These are phyloP conservation scores for Luvunga scandens DNA, from an alignment of 345 rosid species.

Conservation along the genomic window DNA sequence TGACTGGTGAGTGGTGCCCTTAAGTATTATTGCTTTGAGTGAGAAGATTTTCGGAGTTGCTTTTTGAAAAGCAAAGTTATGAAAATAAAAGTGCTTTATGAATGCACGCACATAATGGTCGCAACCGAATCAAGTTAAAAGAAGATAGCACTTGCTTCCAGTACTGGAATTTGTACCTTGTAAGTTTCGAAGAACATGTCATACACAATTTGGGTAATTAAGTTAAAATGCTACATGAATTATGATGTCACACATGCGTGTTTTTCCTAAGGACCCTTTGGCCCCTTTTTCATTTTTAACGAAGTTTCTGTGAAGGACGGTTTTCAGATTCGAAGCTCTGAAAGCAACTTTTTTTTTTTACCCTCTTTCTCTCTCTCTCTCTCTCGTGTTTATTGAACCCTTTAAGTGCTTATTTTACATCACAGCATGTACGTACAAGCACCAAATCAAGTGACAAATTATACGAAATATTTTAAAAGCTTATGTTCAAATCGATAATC, in stretches of 20 bases:
- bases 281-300: neutral
- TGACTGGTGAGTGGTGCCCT: no score
- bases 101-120: neutral
- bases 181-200: constrained; percentile 7
- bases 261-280: neutral
- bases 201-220: no score
- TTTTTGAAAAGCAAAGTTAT: neutral
- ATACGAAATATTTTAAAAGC: neutral
- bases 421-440: neutral
- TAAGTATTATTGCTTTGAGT: neutral
- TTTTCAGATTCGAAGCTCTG: constrained; percentile 7
- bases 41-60: neutral
- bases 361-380: neutral
- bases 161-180: constrained; percentile 13
- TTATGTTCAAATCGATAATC: neutral
- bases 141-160: constrained; percentile 1
- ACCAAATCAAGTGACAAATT: neutral
- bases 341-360: constrained; percentile 8
- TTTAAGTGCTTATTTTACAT: neutral
- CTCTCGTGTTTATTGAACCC: neutral
- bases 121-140: neutral
- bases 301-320: constrained; percentile 24
- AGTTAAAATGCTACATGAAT: neutral
- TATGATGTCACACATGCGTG: neutral
- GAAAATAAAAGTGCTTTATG: neutral